A percentile compares a stretch with the other conserved stretches of the same genome.
Conservation (phyloP, 1,139 yeast genomes). For the Pichia sp. region DNA sequence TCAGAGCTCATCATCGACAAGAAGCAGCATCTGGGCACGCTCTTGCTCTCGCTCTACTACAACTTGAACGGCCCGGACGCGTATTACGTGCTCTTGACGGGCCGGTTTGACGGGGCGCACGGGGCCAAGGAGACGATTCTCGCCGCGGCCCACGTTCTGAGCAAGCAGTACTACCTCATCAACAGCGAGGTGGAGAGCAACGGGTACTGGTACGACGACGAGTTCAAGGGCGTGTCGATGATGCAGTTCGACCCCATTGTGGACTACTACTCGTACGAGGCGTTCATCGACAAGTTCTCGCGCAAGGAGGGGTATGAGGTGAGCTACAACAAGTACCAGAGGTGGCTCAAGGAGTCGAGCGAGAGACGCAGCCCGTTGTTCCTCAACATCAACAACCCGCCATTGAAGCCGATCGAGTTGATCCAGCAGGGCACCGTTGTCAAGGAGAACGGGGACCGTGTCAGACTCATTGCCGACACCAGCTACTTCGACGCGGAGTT, state of each 20-base stretch:
- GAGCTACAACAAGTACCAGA: constrained; percentile 19
- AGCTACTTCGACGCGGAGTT: constrained; percentile 19
- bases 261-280: constrained; percentile 40
- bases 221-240: constrained; percentile 44
- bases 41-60: constrained; percentile 53
- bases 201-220: constrained; percentile 31
- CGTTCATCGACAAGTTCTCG: constrained; percentile 23
- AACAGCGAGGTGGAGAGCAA: constrained; percentile 28
- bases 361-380: constrained; percentile 28
- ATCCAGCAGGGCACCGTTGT: constrained; percentile 23
- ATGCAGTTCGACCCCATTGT: constrained; percentile 49
- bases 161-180: constrained; percentile 51
- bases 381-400: constrained; percentile 28
- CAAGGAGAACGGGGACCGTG: constrained; percentile 31
- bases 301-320: constrained; percentile 18
- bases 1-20: constrained; percentile 58
- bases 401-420: constrained; percentile 29
- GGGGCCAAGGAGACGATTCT: constrained; percentile 60
- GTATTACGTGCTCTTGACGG: constrained; percentile 46
- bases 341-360: constrained; percentile 22
- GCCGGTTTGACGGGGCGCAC: constrained; percentile 37
- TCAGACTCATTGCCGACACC: constrained; percentile 27
- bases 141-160: constrained; percentile 55
- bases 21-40: constrained; percentile 47
- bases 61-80: constrained; percentile 57